These are phyloP conservation scores for Colletotrichum eleusines DNA, from an alignment of 2,329 filamentous ascomycete genomes.

Conservation along the genomic window DNA sequence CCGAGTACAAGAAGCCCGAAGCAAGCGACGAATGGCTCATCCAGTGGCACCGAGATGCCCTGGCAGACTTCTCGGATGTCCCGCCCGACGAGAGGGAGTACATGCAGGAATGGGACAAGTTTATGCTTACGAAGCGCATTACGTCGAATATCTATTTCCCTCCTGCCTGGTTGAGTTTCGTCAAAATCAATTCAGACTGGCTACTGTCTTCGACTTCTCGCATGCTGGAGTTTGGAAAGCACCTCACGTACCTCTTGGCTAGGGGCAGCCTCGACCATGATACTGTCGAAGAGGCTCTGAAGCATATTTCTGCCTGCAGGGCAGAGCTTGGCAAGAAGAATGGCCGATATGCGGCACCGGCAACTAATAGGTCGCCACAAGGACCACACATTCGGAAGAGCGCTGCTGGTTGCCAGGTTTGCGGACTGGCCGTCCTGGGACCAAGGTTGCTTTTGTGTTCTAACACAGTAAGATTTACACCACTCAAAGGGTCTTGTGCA, in stretches of 20 bases:
- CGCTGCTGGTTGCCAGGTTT: constrained; percentile 60
- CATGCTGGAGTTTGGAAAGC: constrained; percentile 67
- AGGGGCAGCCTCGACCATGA: constrained; percentile 60
- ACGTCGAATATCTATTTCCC: constrained; percentile 66
- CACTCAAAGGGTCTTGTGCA: neutral
- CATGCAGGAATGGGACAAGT: constrained; percentile 69
- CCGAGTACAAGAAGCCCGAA: constrained; percentile 57
- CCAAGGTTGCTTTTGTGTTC: constrained; percentile 62
- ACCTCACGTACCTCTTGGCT: constrained; percentile 63
- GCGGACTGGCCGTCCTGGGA: constrained; percentile 61
- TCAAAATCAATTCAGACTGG: constrained; percentile 64
- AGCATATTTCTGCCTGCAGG: constrained; percentile 58
- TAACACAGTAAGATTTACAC: constrained; percentile 57
- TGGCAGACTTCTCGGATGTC: constrained; percentile 69
- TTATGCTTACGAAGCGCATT: constrained; percentile 63
- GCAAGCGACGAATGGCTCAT: constrained; percentile 66
- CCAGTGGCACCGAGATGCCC: constrained; percentile 69
- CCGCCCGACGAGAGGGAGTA: constrained; percentile 67
- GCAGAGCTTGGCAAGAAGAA: constrained; percentile 44
- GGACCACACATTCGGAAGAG: constrained; percentile 56
- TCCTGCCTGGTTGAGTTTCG: constrained; percentile 64
- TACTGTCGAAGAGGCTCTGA: constrained; percentile 57
- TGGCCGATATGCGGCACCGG: constrained; percentile 3
- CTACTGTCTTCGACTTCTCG: constrained; percentile 61
- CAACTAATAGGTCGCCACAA: constrained; percentile 48